Evolutionary conservation across 306 rosid genomes (phyloP), one percentile per base, ranked within the genome.

Genomic region (Macrotyloma uniflorum): DNA sequence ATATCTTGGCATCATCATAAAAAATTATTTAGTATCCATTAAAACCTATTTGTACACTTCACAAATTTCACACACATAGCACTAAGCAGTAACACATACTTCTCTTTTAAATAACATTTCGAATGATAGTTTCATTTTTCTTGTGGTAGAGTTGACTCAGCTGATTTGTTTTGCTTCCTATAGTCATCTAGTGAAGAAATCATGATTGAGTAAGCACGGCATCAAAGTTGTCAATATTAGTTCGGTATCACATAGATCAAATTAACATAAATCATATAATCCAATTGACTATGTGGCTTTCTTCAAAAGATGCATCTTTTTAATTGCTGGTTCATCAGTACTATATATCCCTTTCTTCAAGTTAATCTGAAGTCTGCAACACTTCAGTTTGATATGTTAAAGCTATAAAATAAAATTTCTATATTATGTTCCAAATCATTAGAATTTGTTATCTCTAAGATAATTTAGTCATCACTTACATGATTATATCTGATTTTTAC

Each of bases 401-500:
- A 43, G 15, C 55, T 49, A 47, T 33, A 33, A 63, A 19, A 23
- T 20, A 63, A 32, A 68, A 62, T 1, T 20, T 15, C 49, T 46
- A 47, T 28, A 19, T 30, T 58, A 40, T 23, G 67, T 58, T 8
- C 15, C 42, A 12, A 66, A 53, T 51, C 69, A 55, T 53, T 67
- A 20, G 63, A 40, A 40, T 42, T 66, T 75, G 33, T 12, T 63
- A 16, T 4, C 38, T 30, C 35, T 18, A 20, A 15, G 65, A 76
- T 61, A 70, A 33, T 61, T 46, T 79, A 32, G 8, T 33, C 40
- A 12, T 16, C 32, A 61, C 20, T 19, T 38, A 30, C 18, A 76
- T 62, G 74, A 40, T 15, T 64, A 15, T 30, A 18, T 64, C 65
- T 81, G 74, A 72, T 76, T 74, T 67, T 54, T 57, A 33, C 68